These are phyloP conservation scores for Phanerochaete sordida DNA, from an alignment of 768 basidiomycete genomes.

Conservation along the genomic window DNA sequence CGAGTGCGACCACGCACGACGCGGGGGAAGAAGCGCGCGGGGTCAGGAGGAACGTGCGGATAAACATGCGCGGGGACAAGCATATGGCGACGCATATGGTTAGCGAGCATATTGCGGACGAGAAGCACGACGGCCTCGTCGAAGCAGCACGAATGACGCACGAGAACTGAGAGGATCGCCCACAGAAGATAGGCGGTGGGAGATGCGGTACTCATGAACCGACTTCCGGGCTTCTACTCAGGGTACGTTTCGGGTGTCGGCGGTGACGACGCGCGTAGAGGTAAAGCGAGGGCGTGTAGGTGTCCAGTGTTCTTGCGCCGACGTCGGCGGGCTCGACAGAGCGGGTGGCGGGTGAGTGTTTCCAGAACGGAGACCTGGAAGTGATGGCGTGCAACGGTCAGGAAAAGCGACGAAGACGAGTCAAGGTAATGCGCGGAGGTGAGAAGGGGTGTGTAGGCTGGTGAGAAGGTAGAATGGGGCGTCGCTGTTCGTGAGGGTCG, in stretches of 20 bases:
- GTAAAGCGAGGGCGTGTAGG: background rate
- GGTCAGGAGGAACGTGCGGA: conserved; percentile 6
- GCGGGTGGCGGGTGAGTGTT: background rate
- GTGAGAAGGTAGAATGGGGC: background rate
- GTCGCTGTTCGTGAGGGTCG: conserved; percentile 2
- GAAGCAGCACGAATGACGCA: conserved; percentile 32
- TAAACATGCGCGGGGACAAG: background rate
- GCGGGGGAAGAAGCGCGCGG: background rate
- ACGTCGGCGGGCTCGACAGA: background rate
- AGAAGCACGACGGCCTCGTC: background rate
- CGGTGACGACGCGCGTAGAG: background rate
- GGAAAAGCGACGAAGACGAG: background rate
- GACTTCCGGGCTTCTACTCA: background rate
- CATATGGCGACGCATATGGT: background rate
- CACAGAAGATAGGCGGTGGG: conserved; percentile 74
- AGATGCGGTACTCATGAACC: conserved; percentile 66
- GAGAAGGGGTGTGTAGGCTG: background rate
- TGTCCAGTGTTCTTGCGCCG: background rate
- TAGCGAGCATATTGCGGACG: background rate
- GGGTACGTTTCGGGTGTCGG: background rate
- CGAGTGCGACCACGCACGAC: background rate
- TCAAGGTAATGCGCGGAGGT: background rate
- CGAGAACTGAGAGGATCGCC: conserved; percentile 65
- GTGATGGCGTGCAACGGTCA: background rate
- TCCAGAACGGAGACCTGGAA: conserved; percentile 1